Evolutionary conservation across 2,329 filamentous ascomycete genomes (phyloP), one percentile per base, ranked within the genome.

Genomic region (Phyllosticta paracitricarpa): DNA sequence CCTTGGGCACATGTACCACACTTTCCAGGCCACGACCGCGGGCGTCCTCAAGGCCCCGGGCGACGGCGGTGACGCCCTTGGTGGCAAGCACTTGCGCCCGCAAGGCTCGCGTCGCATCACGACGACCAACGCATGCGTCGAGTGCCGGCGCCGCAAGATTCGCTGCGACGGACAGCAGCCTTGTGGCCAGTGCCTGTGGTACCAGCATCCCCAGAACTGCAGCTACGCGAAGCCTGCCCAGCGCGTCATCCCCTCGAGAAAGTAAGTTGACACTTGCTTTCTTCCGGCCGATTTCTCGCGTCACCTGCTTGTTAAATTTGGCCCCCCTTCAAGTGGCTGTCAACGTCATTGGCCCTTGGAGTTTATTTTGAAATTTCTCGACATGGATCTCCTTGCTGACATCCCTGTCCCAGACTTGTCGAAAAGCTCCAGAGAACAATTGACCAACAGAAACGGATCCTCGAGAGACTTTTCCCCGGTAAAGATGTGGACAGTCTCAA

Each of bases 131-230:
- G 88, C 88, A 48, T 91, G 88, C 71, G 85, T 88, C 56, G 87
- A 89, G 68, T 91, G 89, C 76, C 86, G 91, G 70, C 82, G 89
- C 66, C 83, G 89, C 64, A 94, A 93, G 74, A 93, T 93, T 61
- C 86, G 89, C 65, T 94, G 89, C 70, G 89, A 92, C 76, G 89
- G 89, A 60, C 83, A 87, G 66, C 87, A 90, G 69, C 89, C 89
- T 10, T 94, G 89, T 70, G 88, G 89, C 48, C 89, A 91, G 71
- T 94, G 89, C 71, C 82, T 89, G 62, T 91, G 89, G 72, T 92
- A 90, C 71, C 85, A 89, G 61, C 88, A 89, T 64, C 87, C 88
- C 3, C 89, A 91, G 71, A 81, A 84, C 60, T 93, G 89, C 71
- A 86, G 87, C 68, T 93, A 93, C 72, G 87, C 90, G 66, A 91